These are phyloP conservation scores for Phytophthora crassamura DNA, from an alignment of 352 stramenopile genomes.

Conservation along the genomic window DNA sequence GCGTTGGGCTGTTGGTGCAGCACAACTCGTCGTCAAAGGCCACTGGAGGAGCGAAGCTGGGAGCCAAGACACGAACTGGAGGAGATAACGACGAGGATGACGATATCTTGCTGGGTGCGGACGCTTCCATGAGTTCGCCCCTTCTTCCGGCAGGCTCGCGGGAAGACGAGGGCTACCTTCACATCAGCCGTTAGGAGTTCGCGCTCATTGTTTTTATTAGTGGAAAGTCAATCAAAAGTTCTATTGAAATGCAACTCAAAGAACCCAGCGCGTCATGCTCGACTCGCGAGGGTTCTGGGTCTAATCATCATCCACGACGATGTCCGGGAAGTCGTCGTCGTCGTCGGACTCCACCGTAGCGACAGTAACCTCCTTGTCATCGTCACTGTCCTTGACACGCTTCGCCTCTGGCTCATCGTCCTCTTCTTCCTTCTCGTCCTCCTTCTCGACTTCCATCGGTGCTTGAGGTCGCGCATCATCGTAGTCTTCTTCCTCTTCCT, in stretches of 20 bases:
- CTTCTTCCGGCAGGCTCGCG: constrained; percentile 52
- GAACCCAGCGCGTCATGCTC: background rate
- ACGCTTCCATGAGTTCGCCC: constrained; percentile 72
- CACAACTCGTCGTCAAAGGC: constrained; percentile 45
- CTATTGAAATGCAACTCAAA: constrained; percentile 26
- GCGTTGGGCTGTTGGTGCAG: constrained; percentile 79
- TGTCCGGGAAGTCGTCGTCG: constrained; percentile 82
- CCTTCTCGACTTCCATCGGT: constrained; percentile 34
- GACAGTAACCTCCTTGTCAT: constrained; percentile 29
- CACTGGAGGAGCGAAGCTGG: constrained; percentile 16
- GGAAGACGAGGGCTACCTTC: constrained; percentile 63
- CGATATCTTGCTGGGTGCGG: constrained; percentile 61
- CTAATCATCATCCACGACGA: constrained; percentile 76
- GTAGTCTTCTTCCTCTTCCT: constrained; percentile 49
- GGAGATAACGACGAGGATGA: constrained; percentile 50
- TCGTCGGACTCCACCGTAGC: constrained; percentile 33
- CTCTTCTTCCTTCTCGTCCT: constrained; percentile 19
- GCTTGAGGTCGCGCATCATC: constrained; percentile 42
- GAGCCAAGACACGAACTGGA: constrained; percentile 21
- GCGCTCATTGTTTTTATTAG: constrained; percentile 11
- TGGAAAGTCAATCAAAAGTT: constrained; percentile 30
- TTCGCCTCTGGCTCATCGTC: constrained; percentile 31
- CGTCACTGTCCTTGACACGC: constrained; percentile 40
- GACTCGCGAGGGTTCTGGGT: background rate
- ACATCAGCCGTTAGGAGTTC: constrained; percentile 38